A percentile compares a stretch with the other conserved stretches of the same genome.
phyloP scores from a whole-genome alignment of 208 protist genomes.

The Leishmania aethiopica region DNA sequence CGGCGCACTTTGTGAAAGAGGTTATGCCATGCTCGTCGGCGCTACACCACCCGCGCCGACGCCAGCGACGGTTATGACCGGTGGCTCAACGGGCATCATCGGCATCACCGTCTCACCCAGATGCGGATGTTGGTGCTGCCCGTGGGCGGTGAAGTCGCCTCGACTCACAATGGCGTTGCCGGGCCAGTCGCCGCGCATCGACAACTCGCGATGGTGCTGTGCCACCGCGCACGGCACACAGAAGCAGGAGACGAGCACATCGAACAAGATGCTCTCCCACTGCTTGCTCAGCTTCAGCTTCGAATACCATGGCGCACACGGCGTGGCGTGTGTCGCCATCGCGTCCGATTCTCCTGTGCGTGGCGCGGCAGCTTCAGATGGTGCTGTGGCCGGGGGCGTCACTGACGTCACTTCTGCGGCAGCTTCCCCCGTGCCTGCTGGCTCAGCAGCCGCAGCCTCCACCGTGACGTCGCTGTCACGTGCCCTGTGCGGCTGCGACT shows the following conservation, averaged over 20 bases:
- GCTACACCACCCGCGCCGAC: too few relatives aligned
- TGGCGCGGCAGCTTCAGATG: not conserved
- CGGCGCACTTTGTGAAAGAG: not conserved
- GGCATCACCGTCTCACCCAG: not conserved
- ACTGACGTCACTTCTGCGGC: too few relatives aligned
- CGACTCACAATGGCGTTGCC: slow-evolving; percentile 33
- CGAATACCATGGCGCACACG: not conserved
- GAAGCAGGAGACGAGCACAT: slow-evolving; percentile 18
- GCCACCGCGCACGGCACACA: slow-evolving; percentile 35
- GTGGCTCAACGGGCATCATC: not conserved
- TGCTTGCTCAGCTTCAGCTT: not conserved
- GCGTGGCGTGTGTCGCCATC: not conserved
- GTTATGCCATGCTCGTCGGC: not conserved
- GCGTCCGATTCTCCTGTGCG: not conserved
- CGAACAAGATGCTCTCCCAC: slow-evolving; percentile 4
- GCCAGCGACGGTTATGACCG: not conserved
- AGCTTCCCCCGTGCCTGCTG: not conserved
- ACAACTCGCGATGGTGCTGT: slow-evolving; percentile 55
- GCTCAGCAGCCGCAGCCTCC: too few relatives aligned
- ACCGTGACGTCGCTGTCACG: too few relatives aligned
- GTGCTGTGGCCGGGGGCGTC: too few relatives aligned
- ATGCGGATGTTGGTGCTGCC: not conserved
- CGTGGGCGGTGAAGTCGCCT: slow-evolving; percentile 6
- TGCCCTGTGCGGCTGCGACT: too few relatives aligned
- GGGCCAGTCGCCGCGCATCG: slow-evolving; percentile 35